phyloP scores from a whole-genome alignment of 1,284 basidiomycete species.

The Ceratobasidium sp. region DNA sequence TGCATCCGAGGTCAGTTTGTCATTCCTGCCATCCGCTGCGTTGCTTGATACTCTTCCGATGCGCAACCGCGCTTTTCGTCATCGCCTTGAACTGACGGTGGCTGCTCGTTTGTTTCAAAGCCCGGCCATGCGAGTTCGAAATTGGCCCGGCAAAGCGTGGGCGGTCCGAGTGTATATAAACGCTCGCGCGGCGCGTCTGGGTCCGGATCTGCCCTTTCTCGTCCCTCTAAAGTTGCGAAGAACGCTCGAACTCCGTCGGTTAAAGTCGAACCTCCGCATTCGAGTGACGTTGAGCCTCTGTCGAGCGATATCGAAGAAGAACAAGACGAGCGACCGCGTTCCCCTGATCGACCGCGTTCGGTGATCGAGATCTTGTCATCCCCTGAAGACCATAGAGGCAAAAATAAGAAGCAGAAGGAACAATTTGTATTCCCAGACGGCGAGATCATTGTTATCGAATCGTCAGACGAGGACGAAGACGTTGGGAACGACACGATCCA shows the following conservation, averaged over 20 bases:
- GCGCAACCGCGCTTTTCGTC: constrained; percentile 40
- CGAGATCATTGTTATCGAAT: constrained; percentile 31
- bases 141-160: neutral
- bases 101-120: constrained; percentile 17
- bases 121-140: neutral
- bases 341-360: neutral
- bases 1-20: constrained; percentile 16
- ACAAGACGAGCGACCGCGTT: neutral
- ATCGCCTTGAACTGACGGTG: constrained; percentile 20
- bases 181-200: neutral
- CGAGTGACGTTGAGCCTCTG: constrained; percentile 26
- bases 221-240: neutral
- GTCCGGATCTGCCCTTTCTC: constrained; percentile 7
- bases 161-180: neutral
- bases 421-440: constrained; percentile 29
- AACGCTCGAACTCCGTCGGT: constrained; percentile 24
- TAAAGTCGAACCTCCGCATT: constrained; percentile 3
- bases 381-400: neutral
- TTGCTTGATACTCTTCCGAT: constrained; percentile 14
- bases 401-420: neutral
- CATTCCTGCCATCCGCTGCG: constrained; percentile 11
- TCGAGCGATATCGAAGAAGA: constrained; percentile 28
- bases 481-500: neutral
- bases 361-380: constrained; percentile 28
- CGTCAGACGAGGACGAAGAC: constrained; percentile 23